Evolutionary conservation across 257 asterid species (phyloP).

Genomic region (Craterostigma plantagineum): DNA sequence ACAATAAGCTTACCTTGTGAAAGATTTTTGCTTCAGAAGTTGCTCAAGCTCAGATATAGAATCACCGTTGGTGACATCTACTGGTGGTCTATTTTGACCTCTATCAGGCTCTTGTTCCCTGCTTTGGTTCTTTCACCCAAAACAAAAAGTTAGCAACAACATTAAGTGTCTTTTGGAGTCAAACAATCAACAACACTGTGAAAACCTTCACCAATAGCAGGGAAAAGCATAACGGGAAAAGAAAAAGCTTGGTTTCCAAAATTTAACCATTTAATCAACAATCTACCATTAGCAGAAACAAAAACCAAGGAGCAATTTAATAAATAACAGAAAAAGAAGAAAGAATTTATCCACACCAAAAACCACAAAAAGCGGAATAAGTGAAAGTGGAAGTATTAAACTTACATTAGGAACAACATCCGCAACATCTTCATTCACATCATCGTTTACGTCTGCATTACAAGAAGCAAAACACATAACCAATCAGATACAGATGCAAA

Average conservation of each 20-base stretch:
- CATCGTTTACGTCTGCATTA: constrained; percentile 32
- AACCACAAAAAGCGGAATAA: no score
- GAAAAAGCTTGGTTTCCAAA: no score
- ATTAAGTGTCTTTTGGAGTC: no score
- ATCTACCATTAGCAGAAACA: no score
- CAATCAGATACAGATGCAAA: not conserved
- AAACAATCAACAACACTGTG: no score
- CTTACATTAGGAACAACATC: constrained; percentile 33
- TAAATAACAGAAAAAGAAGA: no score
- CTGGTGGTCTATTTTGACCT: constrained; percentile 18
- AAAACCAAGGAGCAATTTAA: no score
- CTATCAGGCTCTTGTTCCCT: constrained; percentile 11
- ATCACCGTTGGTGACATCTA: constrained; percentile 14
- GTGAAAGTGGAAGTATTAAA: constrained; percentile 2
- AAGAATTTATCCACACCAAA: no score
- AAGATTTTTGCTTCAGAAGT: constrained; percentile 49
- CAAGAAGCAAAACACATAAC: constrained; percentile 5
- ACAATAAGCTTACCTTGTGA: constrained; percentile 34
- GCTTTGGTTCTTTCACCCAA: constrained; percentile 25
- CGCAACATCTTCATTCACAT: constrained; percentile 14
- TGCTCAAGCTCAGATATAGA: constrained; percentile 58
- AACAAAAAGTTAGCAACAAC: constrained; percentile 4
- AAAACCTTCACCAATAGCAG: no score
- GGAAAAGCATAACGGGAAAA: no score
- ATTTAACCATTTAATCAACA: no score